Conservation (phyloP, 2,329 filamentous ascomycete genomes). For the Stagonosporopsis rhizophila region DNA sequence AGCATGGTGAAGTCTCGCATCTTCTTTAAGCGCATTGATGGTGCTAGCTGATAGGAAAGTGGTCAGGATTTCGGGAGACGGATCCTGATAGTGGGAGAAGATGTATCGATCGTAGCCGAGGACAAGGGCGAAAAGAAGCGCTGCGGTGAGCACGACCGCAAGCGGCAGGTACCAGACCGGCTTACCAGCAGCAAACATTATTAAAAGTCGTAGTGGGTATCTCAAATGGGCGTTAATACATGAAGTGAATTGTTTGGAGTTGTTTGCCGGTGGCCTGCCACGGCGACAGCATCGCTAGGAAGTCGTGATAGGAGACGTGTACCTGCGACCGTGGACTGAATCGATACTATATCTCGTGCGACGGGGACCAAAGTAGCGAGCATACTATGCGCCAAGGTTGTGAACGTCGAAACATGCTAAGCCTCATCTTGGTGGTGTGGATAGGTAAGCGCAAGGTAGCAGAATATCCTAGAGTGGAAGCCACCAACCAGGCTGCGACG, state of each 20-base stretch:
- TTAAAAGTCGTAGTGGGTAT: conserved; percentile 23
- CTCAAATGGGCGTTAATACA: conserved; percentile 20
- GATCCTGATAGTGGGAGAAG: not conserved
- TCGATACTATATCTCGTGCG: conserved; percentile 22
- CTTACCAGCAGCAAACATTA: conserved; percentile 38
- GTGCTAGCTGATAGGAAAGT: conserved; percentile 30
- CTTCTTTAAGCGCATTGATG: conserved; percentile 34
- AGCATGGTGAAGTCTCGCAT: conserved; percentile 30
- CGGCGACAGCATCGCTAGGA: conserved; percentile 13
- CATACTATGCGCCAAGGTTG: conserved; percentile 1
- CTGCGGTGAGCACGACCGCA: conserved; percentile 17
- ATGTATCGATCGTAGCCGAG: conserved; percentile 26
- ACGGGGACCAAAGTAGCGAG: not conserved
- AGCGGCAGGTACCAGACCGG: conserved; percentile 36
- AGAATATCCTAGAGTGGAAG: not conserved
- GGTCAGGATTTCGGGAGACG: conserved; percentile 13
- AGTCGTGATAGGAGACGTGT: not conserved
- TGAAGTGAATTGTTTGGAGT: conserved; percentile 1
- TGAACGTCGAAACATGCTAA: conserved; percentile 35
- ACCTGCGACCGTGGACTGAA: conserved; percentile 2
- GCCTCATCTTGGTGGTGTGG: conserved; percentile 19
- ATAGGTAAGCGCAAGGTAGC: not conserved
- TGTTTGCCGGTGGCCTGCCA: conserved; percentile 18
- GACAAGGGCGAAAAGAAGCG: conserved; percentile 27
- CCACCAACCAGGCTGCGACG: not conserved